Evolutionary conservation across 306 rosid genomes (phyloP).

Genomic region (Carpinus fangiana): DNA sequence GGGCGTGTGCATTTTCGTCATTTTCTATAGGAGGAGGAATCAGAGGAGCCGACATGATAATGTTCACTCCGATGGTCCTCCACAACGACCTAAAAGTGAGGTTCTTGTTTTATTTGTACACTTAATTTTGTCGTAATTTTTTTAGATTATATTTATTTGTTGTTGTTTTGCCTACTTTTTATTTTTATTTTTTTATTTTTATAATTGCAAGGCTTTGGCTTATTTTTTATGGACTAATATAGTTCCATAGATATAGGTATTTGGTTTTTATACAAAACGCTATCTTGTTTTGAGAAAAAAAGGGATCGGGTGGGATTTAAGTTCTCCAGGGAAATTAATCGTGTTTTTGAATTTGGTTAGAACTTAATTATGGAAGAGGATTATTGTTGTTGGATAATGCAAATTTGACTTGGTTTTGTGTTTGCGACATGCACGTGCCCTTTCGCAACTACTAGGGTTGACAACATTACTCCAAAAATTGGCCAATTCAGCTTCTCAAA

Average conservation of each 20-base stretch:
- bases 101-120: background rate
- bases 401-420: too few species aligned
- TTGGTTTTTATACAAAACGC: too few species aligned
- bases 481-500: too few species aligned
- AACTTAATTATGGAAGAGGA: background rate
- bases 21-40: conserved; percentile 27
- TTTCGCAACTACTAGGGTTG: too few species aligned
- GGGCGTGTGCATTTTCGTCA: conserved; percentile 27
- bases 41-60: conserved; percentile 13
- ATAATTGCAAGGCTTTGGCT: background rate
- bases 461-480: too few species aligned
- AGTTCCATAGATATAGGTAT: too few species aligned
- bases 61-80: conserved; percentile 9
- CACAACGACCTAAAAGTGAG: conserved; percentile 29
- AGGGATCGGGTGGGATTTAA: too few species aligned
- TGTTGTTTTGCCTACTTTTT: background rate
- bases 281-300: too few species aligned
- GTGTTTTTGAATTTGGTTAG: too few species aligned
- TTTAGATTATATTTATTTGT: background rate
- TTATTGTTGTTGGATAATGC: background rate
- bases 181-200: background rate
- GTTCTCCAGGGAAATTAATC: too few species aligned
- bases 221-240: too few species aligned
- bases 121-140: background rate
- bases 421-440: too few species aligned